Conservation (phyloP, 768 basidiomycete species). For the Cystofilobasidium capitatum region DNA sequence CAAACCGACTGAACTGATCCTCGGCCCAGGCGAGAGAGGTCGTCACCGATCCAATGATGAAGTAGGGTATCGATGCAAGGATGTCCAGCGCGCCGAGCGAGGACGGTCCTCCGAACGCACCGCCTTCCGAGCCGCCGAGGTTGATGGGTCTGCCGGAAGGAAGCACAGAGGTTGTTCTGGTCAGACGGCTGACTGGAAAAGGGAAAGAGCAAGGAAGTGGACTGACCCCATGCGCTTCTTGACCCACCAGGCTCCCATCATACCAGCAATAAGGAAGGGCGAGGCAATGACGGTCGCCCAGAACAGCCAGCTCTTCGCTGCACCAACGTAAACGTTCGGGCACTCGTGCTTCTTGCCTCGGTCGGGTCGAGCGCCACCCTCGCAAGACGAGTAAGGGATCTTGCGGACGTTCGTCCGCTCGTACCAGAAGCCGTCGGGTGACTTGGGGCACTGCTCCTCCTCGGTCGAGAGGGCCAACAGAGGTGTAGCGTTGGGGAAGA, state of each 20-base stretch:
- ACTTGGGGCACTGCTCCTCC: constrained; percentile 36
- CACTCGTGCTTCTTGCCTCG: constrained; percentile 64
- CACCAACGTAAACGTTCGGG: constrained; percentile 41
- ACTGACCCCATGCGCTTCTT: constrained; percentile 65
- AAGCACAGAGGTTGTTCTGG: constrained; percentile 25
- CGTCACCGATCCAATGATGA: constrained; percentile 65
- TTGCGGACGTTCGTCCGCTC: constrained; percentile 84
- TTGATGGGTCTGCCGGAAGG: constrained; percentile 29
- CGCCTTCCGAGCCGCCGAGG: constrained; percentile 35
- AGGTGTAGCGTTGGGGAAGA: constrained; percentile 59
- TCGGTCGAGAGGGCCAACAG: constrained; percentile 42
- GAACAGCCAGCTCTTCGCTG: constrained; percentile 51
- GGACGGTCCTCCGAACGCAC: constrained; percentile 36
- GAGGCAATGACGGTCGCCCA: constrained; percentile 70
- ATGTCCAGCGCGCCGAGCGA: constrained; percentile 52
- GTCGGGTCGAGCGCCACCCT: constrained; percentile 68
- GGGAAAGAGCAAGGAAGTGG: neutral
- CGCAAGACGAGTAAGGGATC: constrained; percentile 79
- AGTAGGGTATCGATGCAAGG: constrained; percentile 81
- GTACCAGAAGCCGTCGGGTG: constrained; percentile 60
- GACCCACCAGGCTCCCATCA: constrained; percentile 75
- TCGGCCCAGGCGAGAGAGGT: constrained; percentile 30
- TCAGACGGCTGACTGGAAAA: constrained; percentile 21
- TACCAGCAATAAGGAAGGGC: constrained; percentile 65
- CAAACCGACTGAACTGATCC: constrained; percentile 49